Conservation (phyloP, 805 yeast species). For the Candida piceae region DNA sequence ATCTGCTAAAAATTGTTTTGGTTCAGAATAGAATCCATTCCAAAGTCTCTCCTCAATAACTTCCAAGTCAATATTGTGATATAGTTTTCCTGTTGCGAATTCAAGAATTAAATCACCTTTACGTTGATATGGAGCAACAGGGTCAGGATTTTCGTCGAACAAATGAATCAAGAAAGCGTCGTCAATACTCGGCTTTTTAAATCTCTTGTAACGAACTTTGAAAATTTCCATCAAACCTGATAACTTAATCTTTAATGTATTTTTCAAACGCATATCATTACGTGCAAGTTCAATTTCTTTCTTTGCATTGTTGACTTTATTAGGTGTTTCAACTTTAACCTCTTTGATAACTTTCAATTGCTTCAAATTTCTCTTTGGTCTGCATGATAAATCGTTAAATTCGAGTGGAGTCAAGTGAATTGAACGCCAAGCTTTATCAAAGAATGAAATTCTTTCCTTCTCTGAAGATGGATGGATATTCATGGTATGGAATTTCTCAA, state of each 20-base stretch:
- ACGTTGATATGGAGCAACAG: slow-evolving; percentile 38
- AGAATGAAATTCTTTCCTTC: slow-evolving; percentile 51
- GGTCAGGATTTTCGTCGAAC: slow-evolving; percentile 56
- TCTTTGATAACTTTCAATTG: slow-evolving; percentile 29
- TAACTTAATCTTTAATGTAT: slow-evolving; percentile 76
- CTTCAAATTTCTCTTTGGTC: slow-evolving; percentile 46
- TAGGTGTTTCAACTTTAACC: slow-evolving; percentile 3
- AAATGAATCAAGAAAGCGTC: slow-evolving; percentile 68
- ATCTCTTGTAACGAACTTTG: slow-evolving; percentile 80
- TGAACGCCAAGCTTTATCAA: slow-evolving; percentile 47
- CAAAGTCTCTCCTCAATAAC: slow-evolving; percentile 90
- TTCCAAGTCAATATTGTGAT: slow-evolving; percentile 87
- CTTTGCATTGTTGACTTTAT: slow-evolving; percentile 5
- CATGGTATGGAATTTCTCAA: slow-evolving; percentile 43
- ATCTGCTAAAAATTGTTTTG: slow-evolving; percentile 82
- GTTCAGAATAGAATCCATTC: slow-evolving; percentile 95
- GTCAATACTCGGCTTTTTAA: slow-evolving; percentile 86
- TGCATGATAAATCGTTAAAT: slow-evolving; percentile 57
- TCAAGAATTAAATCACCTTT: slow-evolving; percentile 79
- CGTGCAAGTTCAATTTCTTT: slow-evolving; percentile 37
- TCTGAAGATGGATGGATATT: slow-evolving; percentile 37
- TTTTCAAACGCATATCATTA: slow-evolving; percentile 77
- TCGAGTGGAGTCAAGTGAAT: slow-evolving; percentile 64
- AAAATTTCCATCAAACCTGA: slow-evolving; percentile 87
- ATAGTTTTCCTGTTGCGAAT: slow-evolving; percentile 63